Conservation (phyloP, 768 basidiomycete genomes). For the Coprinellus aureogranulatus region DNA sequence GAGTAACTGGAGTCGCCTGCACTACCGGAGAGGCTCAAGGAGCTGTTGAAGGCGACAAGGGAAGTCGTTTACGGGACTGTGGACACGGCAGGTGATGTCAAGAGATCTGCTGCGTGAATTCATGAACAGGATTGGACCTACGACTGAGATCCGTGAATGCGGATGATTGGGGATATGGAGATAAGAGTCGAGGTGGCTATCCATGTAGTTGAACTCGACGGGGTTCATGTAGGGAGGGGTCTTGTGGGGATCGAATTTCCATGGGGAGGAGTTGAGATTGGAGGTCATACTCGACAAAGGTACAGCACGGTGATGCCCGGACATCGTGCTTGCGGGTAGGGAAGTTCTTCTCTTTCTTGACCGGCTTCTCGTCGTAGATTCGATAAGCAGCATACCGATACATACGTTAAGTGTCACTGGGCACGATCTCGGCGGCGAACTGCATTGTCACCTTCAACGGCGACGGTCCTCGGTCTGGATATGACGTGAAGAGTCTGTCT, state of each 20-base stretch:
- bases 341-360: no score
- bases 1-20: constrained; percentile 58
- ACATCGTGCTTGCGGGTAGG: no score
- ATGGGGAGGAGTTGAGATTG: constrained; percentile 33
- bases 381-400: no score
- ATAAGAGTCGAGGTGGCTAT: constrained; percentile 51
- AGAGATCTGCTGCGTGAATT: constrained; percentile 4
- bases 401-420: no score
- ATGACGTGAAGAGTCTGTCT: no score
- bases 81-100: constrained; percentile 6
- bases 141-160: constrained; percentile 62
- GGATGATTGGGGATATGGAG: constrained; percentile 64
- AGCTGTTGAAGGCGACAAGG: constrained; percentile 56
- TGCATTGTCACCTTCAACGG: no score
- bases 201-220: constrained; percentile 51
- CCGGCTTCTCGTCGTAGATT: no score
- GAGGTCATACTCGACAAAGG: no score
- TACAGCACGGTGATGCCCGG: no score
- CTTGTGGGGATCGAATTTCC: constrained; percentile 51
- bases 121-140: constrained; percentile 35
- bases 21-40: constrained; percentile 54
- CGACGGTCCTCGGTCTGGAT: no score
- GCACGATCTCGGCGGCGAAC: no score
- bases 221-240: constrained; percentile 47
- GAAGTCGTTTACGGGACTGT: constrained; percentile 59